These are phyloP conservation scores for Rhododendron henanense DNA, from an alignment of 148 eudicot species.

Conservation along the genomic window DNA sequence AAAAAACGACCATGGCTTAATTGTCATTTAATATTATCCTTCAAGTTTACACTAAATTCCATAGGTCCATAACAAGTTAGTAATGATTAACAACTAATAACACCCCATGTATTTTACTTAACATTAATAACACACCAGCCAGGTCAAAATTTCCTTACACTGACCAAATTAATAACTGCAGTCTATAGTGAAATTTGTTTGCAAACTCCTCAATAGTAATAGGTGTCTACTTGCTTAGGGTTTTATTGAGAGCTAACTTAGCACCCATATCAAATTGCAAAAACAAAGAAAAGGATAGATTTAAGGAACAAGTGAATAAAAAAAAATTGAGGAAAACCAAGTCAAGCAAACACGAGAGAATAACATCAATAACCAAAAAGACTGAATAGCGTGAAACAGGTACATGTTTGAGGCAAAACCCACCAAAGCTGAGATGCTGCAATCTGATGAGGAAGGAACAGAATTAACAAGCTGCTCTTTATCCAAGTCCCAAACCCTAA, in stretches of 20 bases:
- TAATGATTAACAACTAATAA: neutral
- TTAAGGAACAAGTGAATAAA: neutral
- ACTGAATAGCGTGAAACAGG: neutral
- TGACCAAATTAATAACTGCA: neutral
- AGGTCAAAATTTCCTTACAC: conserved; percentile 1
- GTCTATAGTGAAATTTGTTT: neutral
- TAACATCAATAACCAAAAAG: neutral
- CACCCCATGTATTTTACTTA: neutral
- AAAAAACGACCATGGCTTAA: neutral
- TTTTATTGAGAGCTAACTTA: neutral
- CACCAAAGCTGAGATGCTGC: conserved; percentile 87
- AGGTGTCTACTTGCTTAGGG: neutral
- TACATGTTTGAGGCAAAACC: conserved; percentile 15
- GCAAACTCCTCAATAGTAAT: neutral
- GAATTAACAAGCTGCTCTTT: conserved; percentile 84
- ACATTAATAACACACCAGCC: neutral
- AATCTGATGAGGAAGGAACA: conserved; percentile 60
- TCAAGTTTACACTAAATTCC: neutral
- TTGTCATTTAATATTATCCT: neutral
- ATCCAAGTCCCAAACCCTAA: conserved; percentile 92
- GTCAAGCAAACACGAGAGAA: neutral
- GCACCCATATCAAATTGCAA: neutral
- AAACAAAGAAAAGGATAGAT: neutral
- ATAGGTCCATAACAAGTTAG: neutral
- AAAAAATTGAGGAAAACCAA: neutral